These are phyloP conservation scores for Saccharomyces hybrid DNA, from an alignment of 1,139 yeast species.

Conservation along the genomic window DNA sequence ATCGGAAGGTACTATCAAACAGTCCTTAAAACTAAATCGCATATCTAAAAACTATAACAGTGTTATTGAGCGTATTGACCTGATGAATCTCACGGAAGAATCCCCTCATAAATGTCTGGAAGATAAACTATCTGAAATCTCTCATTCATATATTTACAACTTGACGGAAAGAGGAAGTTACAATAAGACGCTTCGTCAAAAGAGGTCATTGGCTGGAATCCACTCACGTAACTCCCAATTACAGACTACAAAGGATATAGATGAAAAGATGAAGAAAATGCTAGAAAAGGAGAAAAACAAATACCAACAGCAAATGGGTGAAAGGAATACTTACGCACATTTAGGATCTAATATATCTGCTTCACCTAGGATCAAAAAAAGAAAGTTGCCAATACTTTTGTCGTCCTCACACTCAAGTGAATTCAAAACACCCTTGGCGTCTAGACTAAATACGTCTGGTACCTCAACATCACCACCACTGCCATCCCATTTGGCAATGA, in stretches of 20 bases:
- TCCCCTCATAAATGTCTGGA: constrained; percentile 23
- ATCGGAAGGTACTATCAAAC: constrained; percentile 15
- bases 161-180: constrained; percentile 29
- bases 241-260: constrained; percentile 18
- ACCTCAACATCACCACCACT: constrained; percentile 18
- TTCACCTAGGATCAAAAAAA: constrained; percentile 25
- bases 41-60: constrained; percentile 23
- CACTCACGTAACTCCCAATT: constrained; percentile 4
- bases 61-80: constrained; percentile 21
- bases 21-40: constrained; percentile 21
- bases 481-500: constrained; percentile 27
- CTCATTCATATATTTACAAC: constrained; percentile 17
- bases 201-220: constrained; percentile 15
- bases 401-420: constrained; percentile 22
- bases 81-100: constrained; percentile 23
- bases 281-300: constrained; percentile 21
- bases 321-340: constrained; percentile 27
- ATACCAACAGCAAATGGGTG: constrained; percentile 13
- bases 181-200: constrained; percentile 11
- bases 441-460: constrained; percentile 11
- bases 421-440: constrained; percentile 25
- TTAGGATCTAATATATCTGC: constrained; percentile 27
- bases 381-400: constrained; percentile 28
- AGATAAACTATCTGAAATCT: constrained; percentile 18
- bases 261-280: constrained; percentile 24